Conservation (phyloP, 768 basidiomycete species). For the Tephrocybe sp. region DNA sequence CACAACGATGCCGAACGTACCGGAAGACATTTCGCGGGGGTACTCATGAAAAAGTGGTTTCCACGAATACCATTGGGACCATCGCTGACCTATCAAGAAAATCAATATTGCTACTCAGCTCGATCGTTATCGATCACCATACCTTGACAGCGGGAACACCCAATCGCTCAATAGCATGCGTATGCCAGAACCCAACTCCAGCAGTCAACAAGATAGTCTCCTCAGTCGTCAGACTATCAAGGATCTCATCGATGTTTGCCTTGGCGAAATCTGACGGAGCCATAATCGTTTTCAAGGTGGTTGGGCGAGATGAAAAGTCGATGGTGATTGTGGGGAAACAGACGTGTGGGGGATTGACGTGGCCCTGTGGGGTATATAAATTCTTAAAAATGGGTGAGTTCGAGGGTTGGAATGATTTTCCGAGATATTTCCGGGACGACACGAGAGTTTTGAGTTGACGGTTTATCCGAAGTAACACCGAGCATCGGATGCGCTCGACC, state of each 20-base stretch:
- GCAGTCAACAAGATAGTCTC: constrained; percentile 72
- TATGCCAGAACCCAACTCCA: constrained; percentile 79
- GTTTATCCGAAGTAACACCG: neutral
- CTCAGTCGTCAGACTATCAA: constrained; percentile 67
- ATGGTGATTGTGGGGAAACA: neutral
- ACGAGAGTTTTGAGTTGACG: neutral
- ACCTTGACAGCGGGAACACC: constrained; percentile 74
- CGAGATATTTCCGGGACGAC: neutral
- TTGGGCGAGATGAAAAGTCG: neutral
- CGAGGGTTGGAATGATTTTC: neutral
- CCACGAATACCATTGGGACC: constrained; percentile 77
- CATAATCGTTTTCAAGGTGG: constrained; percentile 37
- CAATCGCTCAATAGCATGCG: constrained; percentile 59
- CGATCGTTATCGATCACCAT: constrained; percentile 2
- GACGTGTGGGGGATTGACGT: neutral
- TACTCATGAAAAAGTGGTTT: constrained; percentile 77
- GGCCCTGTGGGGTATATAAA: constrained; percentile 6
- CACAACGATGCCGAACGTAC: constrained; percentile 28
- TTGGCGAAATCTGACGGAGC: constrained; percentile 67
- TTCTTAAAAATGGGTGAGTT: neutral
- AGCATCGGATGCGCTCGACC: no score
- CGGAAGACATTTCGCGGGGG: constrained; percentile 77
- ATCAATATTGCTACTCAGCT: neutral
- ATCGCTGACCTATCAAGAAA: constrained; percentile 56
- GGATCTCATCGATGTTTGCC: constrained; percentile 56